phyloP scores from a whole-genome alignment of 176 grass and related monocot species.

The Bonia amplexicaulis region DNA sequence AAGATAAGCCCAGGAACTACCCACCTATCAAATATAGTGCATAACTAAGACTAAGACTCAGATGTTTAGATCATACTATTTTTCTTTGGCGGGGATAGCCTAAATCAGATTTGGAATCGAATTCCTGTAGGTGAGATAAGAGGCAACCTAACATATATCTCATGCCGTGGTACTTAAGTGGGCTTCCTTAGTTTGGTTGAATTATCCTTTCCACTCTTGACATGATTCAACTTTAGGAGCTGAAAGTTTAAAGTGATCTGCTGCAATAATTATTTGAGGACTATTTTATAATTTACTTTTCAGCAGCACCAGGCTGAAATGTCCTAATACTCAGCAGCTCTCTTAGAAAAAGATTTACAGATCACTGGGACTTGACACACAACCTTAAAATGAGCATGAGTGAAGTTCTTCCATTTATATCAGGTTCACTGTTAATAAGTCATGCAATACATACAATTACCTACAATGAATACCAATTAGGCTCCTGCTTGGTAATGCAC shows the following conservation, averaged over 20 bases:
- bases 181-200: background rate
- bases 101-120: background rate
- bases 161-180: background rate
- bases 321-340: background rate
- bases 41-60: background rate
- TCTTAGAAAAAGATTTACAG: background rate
- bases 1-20: background rate
- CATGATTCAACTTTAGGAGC: background rate
- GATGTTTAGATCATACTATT: background rate
- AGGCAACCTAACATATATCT: background rate
- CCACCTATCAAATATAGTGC: slow-evolving; percentile 11
- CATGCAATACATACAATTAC: background rate
- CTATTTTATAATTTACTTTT: background rate
- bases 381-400: slow-evolving; percentile 3
- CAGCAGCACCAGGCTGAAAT: background rate
- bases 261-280: slow-evolving; percentile 2
- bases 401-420: slow-evolving; percentile 6
- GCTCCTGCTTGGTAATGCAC: background rate
- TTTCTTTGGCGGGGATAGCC: background rate
- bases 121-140: background rate
- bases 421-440: background rate
- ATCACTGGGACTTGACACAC: background rate
- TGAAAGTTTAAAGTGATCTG: background rate
- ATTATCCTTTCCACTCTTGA: background rate
- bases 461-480: background rate